phyloP scores from a whole-genome alignment of 495 filamentous ascomycete species.

The Echria macrotheca region DNA sequence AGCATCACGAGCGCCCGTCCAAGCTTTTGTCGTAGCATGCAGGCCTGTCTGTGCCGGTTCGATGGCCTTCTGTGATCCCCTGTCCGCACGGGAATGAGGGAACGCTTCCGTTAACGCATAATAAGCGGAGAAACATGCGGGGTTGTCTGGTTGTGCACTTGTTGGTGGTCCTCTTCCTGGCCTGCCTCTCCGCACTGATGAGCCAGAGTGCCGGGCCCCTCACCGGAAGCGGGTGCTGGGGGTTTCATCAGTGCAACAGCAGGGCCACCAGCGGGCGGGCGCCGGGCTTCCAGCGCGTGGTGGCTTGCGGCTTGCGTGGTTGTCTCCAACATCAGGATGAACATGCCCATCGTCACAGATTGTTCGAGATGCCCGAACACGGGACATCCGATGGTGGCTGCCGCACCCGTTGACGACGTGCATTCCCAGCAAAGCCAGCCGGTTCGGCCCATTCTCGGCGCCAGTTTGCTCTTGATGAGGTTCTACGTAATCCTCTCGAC shows the following conservation, averaged over 20 bases:
- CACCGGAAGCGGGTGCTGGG: not conserved
- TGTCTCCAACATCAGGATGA: too few relatives aligned
- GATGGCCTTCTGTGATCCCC: not conserved
- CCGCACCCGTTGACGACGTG: not conserved
- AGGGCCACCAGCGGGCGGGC: too few relatives aligned
- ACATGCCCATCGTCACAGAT: not conserved
- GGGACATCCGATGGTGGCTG: too few relatives aligned
- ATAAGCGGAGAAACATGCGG: slow-evolving; percentile 5
- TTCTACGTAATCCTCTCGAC: not conserved
- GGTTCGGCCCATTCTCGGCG: slow-evolving; percentile 2
- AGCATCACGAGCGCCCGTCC: not conserved
- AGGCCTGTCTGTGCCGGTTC: not conserved
- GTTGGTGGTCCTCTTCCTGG: too few relatives aligned
- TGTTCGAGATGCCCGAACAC: too few relatives aligned
- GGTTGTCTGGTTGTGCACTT: too few relatives aligned
- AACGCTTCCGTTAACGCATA: slow-evolving; percentile 3
- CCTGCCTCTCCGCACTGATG: not conserved
- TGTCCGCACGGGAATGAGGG: slow-evolving; percentile 3
- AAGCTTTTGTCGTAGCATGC: not conserved
- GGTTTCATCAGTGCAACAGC: too few relatives aligned
- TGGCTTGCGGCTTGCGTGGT: too few relatives aligned
- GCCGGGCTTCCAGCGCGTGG: too few relatives aligned
- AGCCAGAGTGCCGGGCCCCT: not conserved
- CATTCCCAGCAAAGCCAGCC: not conserved
- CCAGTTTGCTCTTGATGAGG: not conserved